A percentile compares a stretch with the other conserved stretches of the same genome.
Conservation (phyloP, 768 basidiomycete species). For the Podaxis carcinomalis region DNA sequence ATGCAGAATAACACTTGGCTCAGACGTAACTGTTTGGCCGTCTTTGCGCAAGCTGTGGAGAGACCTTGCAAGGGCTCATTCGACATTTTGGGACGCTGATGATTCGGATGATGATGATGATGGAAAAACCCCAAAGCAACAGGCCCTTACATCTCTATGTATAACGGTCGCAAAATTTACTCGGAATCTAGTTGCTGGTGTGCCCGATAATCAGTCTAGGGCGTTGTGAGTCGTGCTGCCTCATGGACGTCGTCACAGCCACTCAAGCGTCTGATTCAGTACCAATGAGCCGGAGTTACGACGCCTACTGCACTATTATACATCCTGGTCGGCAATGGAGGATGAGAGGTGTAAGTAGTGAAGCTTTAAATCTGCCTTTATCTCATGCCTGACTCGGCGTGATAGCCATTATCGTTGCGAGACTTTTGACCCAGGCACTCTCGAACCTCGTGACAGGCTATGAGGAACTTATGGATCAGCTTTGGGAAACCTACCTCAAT, state of each 20-base stretch:
- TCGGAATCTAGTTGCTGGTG: slow-evolving; percentile 78
- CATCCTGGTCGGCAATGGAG: slow-evolving; percentile 69
- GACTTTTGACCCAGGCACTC: slow-evolving; percentile 71
- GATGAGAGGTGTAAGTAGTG: slow-evolving; percentile 46
- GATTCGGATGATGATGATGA: slow-evolving; percentile 36
- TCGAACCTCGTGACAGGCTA: slow-evolving; percentile 84
- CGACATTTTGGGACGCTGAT: slow-evolving; percentile 48
- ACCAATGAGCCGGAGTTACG: slow-evolving; percentile 70
- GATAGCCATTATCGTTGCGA: slow-evolving; percentile 57
- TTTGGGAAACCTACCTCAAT: slow-evolving; percentile 64
- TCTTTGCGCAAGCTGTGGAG: slow-evolving; percentile 55
- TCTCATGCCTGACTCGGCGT: neutral
- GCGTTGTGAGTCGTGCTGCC: slow-evolving; percentile 57
- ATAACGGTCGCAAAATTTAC: slow-evolving; percentile 70
- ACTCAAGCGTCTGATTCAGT: slow-evolving; percentile 31
- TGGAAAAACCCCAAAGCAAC: slow-evolving; percentile 24
- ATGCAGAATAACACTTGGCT: slow-evolving; percentile 29
- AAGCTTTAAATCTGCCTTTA: neutral
- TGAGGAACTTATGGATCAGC: slow-evolving; percentile 43
- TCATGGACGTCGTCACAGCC: slow-evolving; percentile 4
- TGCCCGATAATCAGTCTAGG: slow-evolving; percentile 62
- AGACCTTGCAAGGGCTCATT: slow-evolving; percentile 40
- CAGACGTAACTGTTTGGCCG: slow-evolving; percentile 49
- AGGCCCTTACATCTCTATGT: slow-evolving; percentile 35
- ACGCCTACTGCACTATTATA: slow-evolving; percentile 64